Conservation (phyloP, 768 basidiomycete genomes). For the Calocybe gangraenosa region DNA sequence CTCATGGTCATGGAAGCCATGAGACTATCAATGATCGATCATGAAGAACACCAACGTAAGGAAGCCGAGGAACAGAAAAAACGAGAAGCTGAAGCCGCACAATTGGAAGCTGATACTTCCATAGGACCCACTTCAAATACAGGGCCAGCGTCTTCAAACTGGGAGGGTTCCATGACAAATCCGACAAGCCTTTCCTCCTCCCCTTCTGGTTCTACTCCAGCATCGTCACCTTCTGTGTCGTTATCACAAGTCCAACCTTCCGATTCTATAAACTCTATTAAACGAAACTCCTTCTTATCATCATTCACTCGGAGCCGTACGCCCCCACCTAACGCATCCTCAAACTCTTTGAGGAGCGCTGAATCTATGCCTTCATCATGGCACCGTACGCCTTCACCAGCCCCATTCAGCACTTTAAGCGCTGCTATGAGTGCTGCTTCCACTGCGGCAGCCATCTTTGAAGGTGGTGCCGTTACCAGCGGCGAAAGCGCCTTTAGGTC, state of each 20-base stretch:
- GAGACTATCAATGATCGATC: constrained; percentile 89
- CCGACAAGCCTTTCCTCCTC: constrained; percentile 19
- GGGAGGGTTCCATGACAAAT: constrained; percentile 23
- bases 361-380: constrained; percentile 28
- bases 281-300: constrained; percentile 24
- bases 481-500: constrained; percentile 3
- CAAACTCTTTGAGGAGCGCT: constrained; percentile 21
- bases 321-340: constrained; percentile 21
- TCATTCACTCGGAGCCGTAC: constrained; percentile 35
- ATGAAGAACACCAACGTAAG: constrained; percentile 87
- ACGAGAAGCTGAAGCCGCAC: constrained; percentile 28
- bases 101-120: constrained; percentile 5
- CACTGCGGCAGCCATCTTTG: constrained; percentile 39
- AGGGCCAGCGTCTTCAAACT: constrained; percentile 29
- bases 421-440: constrained; percentile 43
- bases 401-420: constrained; percentile 40
- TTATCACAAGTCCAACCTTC: constrained; percentile 18
- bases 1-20: constrained; percentile 99
- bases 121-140: constrained; percentile 20
- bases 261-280: constrained; percentile 15
- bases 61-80: constrained; percentile 68
- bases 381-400: constrained; percentile 31
- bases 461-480: constrained; percentile 15
- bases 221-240: constrained; percentile 22
- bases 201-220: constrained; percentile 22